Base-by-base conservation (phyloP, 2,329 filamentous ascomycete genomes). In the Penicillium sp. region DNA sequence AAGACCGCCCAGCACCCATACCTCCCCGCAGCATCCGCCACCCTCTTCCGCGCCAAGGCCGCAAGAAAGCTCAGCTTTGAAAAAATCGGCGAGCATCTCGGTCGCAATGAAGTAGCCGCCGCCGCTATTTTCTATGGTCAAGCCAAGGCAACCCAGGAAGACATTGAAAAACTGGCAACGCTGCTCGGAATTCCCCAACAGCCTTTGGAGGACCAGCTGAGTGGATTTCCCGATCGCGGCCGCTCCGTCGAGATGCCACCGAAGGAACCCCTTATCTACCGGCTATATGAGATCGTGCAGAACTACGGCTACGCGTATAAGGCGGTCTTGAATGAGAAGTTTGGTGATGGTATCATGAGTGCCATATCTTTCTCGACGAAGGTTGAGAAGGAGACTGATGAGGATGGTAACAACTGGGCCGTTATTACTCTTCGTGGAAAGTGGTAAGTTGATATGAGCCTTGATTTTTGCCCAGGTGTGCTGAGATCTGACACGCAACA, bases 251-350 rank as follows among this genome's bases (percentile, higher is more conserved):
- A 91, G 53, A 92, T 94, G 89, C 90, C 90, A 1, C 90, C 90
- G 0, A 86, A 84, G 55, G 91, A 96, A 71, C 91, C 91, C 4
- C 75, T 95, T 63, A 92, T 97, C 69, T 97, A 97, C 74, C 81
- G 93, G 2, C 73, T 97, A 55, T 97, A 91, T 72, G 93, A 97
- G 80, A 89, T 97, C 70, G 88, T 97, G 58, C 92, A 97, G 78
- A 97, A 96, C 73, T 97, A 97, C 68, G 93, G 93, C 1, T 95
- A 96, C 72, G 90, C 92, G 1, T 97, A 95, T 77, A 97, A 97
- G 81, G 92, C 92, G 0, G 84, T 97, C 4, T 72, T 97, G 73
- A 97, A 97, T 64, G 93, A 97, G 82, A 97, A 97, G 81, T 92
- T 91, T 69, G 89, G 89, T 0, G 89, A 92, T 70, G 93, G 93